phyloP scores from a whole-genome alignment of 1,139 yeast genomes.

The Meyerozyma elateridarum region DNA sequence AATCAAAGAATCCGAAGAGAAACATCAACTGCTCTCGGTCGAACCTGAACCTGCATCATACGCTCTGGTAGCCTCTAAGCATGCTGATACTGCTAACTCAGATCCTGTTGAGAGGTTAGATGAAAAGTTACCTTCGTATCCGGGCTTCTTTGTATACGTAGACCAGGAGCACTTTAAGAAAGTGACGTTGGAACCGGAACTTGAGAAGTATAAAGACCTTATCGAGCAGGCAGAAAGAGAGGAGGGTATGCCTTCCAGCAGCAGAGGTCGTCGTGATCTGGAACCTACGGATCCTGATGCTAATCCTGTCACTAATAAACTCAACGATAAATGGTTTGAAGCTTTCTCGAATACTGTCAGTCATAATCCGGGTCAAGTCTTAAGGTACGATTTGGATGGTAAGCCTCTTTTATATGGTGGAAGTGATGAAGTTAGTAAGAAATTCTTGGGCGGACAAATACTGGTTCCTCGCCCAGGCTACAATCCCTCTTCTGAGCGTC shows the following conservation, averaged over 20 bases:
- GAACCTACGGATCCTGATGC: slow-evolving; percentile 29
- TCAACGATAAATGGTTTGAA: slow-evolving; percentile 76
- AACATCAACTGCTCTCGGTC: slow-evolving; percentile 5
- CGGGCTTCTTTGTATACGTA: slow-evolving; percentile 64
- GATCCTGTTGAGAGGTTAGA: slow-evolving; percentile 7
- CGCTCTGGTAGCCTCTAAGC: slow-evolving; percentile 6
- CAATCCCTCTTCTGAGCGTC: slow-evolving; percentile 60
- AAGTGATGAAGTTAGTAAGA: slow-evolving; percentile 48
- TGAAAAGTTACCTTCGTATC: slow-evolving; percentile 43
- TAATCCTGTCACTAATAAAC: slow-evolving; percentile 44
- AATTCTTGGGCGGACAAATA: slow-evolving; percentile 27
- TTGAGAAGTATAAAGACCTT: slow-evolving; percentile 44
- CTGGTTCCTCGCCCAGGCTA: slow-evolving; percentile 49
- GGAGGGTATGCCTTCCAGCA: slow-evolving; percentile 5
- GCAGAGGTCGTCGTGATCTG: slow-evolving; percentile 2
- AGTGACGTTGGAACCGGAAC: slow-evolving; percentile 30
- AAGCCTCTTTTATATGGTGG: slow-evolving; percentile 70
- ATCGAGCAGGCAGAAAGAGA: slow-evolving; percentile 39
- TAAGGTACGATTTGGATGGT: slow-evolving; percentile 77
- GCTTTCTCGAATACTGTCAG: slow-evolving; percentile 69
- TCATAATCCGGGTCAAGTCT: slow-evolving; percentile 80
- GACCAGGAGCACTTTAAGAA: slow-evolving; percentile 58
- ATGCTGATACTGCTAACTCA: slow-evolving; percentile 6
- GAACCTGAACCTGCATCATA: slow-evolving; percentile 2
- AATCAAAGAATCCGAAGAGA: slow-evolving; percentile 4